Conservation (phyloP, 768 basidiomycete species). For the Hydnomerulius pinastri region DNA sequence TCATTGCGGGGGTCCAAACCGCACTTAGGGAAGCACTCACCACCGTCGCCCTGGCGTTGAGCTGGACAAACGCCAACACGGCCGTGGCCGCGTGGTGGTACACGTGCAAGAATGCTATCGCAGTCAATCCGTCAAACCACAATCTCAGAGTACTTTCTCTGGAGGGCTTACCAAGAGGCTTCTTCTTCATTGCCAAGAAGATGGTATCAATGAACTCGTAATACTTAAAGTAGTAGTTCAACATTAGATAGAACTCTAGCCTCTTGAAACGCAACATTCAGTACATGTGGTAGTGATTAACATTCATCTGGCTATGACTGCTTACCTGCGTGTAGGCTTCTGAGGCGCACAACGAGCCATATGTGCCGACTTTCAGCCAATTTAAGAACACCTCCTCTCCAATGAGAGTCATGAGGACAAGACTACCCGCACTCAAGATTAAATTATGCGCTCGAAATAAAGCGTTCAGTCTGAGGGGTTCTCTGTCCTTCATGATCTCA, state of each 20-base stretch:
- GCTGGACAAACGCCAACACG: slow-evolving; percentile 87
- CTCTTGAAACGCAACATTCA: slow-evolving; percentile 45
- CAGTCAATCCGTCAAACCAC: neutral
- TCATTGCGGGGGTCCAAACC: neutral
- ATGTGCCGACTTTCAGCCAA: slow-evolving; percentile 70
- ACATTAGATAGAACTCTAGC: slow-evolving; percentile 91
- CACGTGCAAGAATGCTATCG: slow-evolving; percentile 88
- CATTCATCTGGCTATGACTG: slow-evolving; percentile 16
- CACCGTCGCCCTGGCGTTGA: slow-evolving; percentile 87
- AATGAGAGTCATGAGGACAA: slow-evolving; percentile 77
- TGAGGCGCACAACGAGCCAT: slow-evolving; percentile 70
- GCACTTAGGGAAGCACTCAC: slow-evolving; percentile 46
- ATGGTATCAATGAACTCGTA: slow-evolving; percentile 92
- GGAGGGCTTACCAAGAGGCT: slow-evolving; percentile 73
- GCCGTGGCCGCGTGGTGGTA: slow-evolving; percentile 98
- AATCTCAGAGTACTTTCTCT: neutral
- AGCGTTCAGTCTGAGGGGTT: slow-evolving; percentile 68
- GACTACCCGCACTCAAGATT: slow-evolving; percentile 77
- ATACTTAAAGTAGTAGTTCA: slow-evolving; percentile 98
- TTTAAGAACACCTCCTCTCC: slow-evolving; percentile 87
- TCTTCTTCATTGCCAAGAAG: slow-evolving; percentile 96
- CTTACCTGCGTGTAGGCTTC: slow-evolving; percentile 83
- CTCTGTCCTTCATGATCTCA: slow-evolving; percentile 76
- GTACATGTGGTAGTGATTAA: slow-evolving; percentile 1
- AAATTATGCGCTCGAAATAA: slow-evolving; percentile 90